Evolutionary conservation across 2,329 filamentous ascomycete genomes (phyloP), one percentile per base, ranked within the genome.

Genomic region (Falciphora oryzae): DNA sequence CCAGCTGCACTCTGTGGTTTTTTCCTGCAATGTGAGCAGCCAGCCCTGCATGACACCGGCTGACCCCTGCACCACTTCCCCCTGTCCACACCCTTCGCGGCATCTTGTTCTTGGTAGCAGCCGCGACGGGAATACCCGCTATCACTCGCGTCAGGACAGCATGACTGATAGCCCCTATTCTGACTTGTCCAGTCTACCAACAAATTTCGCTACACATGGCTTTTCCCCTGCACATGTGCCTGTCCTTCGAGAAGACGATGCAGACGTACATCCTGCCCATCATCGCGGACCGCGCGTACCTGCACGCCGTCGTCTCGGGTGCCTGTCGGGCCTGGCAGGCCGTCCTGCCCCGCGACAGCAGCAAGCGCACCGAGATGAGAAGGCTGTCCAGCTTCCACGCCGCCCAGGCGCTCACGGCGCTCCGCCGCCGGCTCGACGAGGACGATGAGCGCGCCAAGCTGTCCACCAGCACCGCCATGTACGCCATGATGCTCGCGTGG

Each of bases 271-370:
- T 76, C 44, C 71, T 72, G 13, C 71, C 71, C 22, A 66, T 78
- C 14, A 68, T 69, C 7, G 38, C 67, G n/a, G 76, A 78, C 63
- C 67, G 73, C 2, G 75, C 72, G 13, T 77, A 75, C 62, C 69
- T 79, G 2, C 75, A 79, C 66, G 69, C 73, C 44, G 71, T 72
- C 57, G 70, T 75, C 10, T 78, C 77, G 66, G 71, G 73, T 1
- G 66, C 73, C 7, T 70, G 75, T 31, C 68, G 67, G 32, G 78
- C 74, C 66, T 73, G 29, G 22, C 22, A 59, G 29, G 29, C 62
- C 4, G 29, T 59, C 8, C 58, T 29, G 58, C 58, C 58, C 11
- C 28, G 2, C 29, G 32, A 18, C 13, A 29, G 58, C 32, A 13
- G 27, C 25, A 16, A 16, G 5, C 58, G 32, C 27, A 14, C 58